Base-by-base conservation (phyloP, 176 grass and related monocot species). In the Cenchrus fungigraminus region DNA sequence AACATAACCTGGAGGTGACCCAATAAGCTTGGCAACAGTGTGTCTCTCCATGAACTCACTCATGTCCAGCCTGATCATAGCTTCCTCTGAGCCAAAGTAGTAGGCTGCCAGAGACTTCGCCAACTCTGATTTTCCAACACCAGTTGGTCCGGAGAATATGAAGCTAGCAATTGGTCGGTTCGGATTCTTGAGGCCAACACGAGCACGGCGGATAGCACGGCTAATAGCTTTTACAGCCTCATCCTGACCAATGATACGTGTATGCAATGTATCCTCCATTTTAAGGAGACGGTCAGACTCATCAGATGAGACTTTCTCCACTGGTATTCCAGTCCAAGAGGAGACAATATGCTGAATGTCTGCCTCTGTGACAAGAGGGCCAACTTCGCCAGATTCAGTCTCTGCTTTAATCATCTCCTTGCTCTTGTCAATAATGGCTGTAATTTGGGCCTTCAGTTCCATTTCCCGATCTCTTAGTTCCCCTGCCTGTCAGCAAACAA, bases 11-110 rank as follows among this genome's bases (percentile, higher is more conserved):
- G 96, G 96, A 53, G 96, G 96, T 76, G 96, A 98, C 22, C 93
- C 96, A 4, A 98, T 98, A 25, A 98, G 88, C 77, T 98, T 98
- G 37, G 96, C 90, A 14, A 95, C 96, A 0, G 93, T 98, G 65
- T 98, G 96, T 60, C 96, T 89, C 83, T 98, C 96, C 93, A 98
- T 98, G 73, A 98, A 98, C 86, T 98, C 96, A 76, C 93, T 98
- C 96, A 98, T 98, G 82, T 98, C 96, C 54, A 98, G 91, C 52
- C 89, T 88, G 79, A 95, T 94, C 96, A 95, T 98, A 65, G 96
- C 91, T 79, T 95, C 96, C 78, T 98, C 96, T 15, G 93, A 98
- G 37, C 96, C 96, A 19, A 95, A 98, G 78, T 95, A 98, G 81
- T 94, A 95, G 28, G 96, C 52, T 14, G 96, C 96, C 37, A 95